These are phyloP conservation scores for Trametes coccinea DNA, from an alignment of 768 basidiomycete species.

Conservation along the genomic window DNA sequence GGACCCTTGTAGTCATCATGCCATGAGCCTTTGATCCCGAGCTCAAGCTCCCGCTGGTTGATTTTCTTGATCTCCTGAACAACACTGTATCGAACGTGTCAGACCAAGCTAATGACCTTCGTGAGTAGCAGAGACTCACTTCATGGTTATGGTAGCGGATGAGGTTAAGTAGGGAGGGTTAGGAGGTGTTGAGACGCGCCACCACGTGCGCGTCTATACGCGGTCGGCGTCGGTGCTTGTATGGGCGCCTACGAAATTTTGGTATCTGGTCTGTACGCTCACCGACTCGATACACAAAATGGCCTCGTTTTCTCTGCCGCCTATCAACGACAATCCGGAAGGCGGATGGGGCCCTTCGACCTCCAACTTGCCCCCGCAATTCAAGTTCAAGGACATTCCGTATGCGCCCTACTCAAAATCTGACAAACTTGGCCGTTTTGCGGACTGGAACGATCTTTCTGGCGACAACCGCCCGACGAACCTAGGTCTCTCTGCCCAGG, in stretches of 20 bases:
- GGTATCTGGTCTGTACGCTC: slow-evolving; percentile 16
- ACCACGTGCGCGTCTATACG: slow-evolving; percentile 18
- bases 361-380: slow-evolving; percentile 81
- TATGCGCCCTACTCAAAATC: slow-evolving; percentile 99
- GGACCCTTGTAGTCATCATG: slow-evolving; percentile 92
- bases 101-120: neutral
- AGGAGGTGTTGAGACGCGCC: slow-evolving; percentile 1
- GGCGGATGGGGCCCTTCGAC: slow-evolving; percentile 92
- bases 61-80: slow-evolving; percentile 93
- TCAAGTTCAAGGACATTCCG: slow-evolving; percentile 98
- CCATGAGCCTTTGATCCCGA: slow-evolving; percentile 80
- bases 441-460: slow-evolving; percentile 91
- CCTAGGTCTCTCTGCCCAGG: slow-evolving; percentile 45
- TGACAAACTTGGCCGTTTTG: slow-evolving; percentile 96
- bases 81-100: slow-evolving; percentile 51
- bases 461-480: slow-evolving; percentile 60
- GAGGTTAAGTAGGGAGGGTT: neutral
- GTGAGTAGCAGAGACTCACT: slow-evolving; percentile 47
- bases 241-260: slow-evolving; percentile 22
- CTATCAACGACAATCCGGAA: slow-evolving; percentile 88
- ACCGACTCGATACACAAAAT: slow-evolving; percentile 37
- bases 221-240: neutral
- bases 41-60: slow-evolving; percentile 85
- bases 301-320: slow-evolving; percentile 84
- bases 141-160: slow-evolving; percentile 48